These are phyloP conservation scores for Huntiella moniliformis DNA, from an alignment of 2,329 filamentous ascomycete genomes.

Conservation along the genomic window DNA sequence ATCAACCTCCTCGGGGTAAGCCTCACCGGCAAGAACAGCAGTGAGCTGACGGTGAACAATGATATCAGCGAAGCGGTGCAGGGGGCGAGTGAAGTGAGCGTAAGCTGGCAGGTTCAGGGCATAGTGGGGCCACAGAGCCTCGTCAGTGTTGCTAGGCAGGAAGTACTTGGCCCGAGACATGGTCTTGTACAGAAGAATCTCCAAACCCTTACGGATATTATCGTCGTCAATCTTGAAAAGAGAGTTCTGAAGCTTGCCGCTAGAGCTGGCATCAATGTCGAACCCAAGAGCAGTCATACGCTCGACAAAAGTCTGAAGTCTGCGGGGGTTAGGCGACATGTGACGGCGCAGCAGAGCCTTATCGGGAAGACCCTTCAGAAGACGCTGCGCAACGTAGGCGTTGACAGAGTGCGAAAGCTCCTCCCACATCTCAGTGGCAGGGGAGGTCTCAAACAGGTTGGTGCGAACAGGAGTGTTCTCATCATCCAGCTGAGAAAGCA, in stretches of 20 bases:
- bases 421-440: conserved; percentile 82
- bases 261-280: conserved; percentile 75
- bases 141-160: conserved; percentile 59
- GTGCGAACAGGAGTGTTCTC: conserved; percentile 94
- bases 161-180: conserved; percentile 96
- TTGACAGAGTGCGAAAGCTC: conserved; percentile 92
- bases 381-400: conserved; percentile 67
- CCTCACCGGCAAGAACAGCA: conserved; percentile 59
- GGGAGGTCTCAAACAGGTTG: conserved; percentile 85
- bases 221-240: conserved; percentile 81
- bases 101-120: conserved; percentile 83
- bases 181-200: conserved; percentile 82
- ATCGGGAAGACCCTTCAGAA: conserved; percentile 62
- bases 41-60: conserved; percentile 92
- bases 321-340: conserved; percentile 64
- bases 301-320: conserved; percentile 77
- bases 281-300: conserved; percentile 85
- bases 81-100: conserved; percentile 94
- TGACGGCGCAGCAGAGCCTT: conserved; percentile 87
- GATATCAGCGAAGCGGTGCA: conserved; percentile 84
- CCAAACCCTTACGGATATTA: conserved; percentile 91
- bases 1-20: conserved; percentile 81
- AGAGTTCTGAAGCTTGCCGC: conserved; percentile 80
- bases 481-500: conserved; percentile 87
- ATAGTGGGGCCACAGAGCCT: conserved; percentile 72